Base-by-base conservation (phyloP, 108 stramenopile species). In the Fistulifera pelliculosa region DNA sequence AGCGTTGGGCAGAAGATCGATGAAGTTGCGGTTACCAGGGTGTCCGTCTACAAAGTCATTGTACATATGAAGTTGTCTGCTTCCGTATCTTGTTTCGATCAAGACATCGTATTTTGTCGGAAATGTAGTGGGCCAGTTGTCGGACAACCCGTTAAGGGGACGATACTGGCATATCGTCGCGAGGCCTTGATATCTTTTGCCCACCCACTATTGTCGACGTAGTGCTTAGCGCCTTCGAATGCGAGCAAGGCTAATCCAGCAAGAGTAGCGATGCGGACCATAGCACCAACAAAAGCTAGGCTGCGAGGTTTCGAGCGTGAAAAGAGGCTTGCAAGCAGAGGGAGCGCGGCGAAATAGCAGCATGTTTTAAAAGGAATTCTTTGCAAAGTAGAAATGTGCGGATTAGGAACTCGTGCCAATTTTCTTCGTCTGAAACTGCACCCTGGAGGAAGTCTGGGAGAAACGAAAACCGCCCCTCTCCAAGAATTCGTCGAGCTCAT, bases 11-110 rank as follows among this genome's bases (percentile, higher is more conserved):
- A 60, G 8, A 45, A 14, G 19, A 12, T 44, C 22, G 49, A n/a
- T 4, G 17, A 60, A 60, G 7, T 26, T 10, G 12, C 47, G 58
- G 27, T 64, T 68, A 14, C 67, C 72, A 10, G 58, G 55, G 27
- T 69, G 72, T 38, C 60, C 59, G 28, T 71, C 54, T 13, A 68
- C 12, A 27, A 56, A 65, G 22, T 69, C 61, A 24, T 65, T 56
- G 54, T 55, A 52, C 41, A 56, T 49, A 15, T 19, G 55, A 38
- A 68, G 47, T 8, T 31, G 41, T 14, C 19, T 18, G 22, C 48
- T 16, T 16, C 49, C 51, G 38, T 62, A 60, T 18, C 63, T 40
- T 21, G 53, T 60, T 35, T 61, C 67, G 12, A 74, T 50, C n/a
- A 74, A 42, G 27, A 68, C 72, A 65, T 74, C 67, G 42, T 53